These are phyloP conservation scores for Candida stauntonica DNA, from an alignment of 805 yeast species.

Conservation along the genomic window DNA sequence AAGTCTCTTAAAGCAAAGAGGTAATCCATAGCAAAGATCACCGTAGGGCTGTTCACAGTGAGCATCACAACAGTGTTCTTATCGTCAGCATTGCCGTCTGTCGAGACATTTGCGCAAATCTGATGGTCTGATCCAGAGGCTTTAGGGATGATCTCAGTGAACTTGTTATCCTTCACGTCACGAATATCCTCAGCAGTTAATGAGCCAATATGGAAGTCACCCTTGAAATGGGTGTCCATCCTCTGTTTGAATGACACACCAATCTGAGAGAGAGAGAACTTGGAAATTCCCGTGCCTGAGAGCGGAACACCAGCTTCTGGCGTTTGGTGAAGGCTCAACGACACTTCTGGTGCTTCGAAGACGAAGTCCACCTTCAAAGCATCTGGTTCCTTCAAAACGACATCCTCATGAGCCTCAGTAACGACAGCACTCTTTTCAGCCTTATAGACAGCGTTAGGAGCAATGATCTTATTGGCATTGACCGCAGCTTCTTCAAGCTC, in stretches of 20 bases:
- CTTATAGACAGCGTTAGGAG: slow-evolving; percentile 29
- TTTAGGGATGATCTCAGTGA: slow-evolving; percentile 77
- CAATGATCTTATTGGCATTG: slow-evolving; percentile 51
- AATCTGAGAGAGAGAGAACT: slow-evolving; percentile 55
- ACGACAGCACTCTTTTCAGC: slow-evolving; percentile 11
- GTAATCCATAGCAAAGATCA: slow-evolving; percentile 82
- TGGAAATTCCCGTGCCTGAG: slow-evolving; percentile 44
- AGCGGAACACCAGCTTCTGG: slow-evolving; percentile 38
- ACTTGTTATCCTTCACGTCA: slow-evolving; percentile 55
- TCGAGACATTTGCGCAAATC: slow-evolving; percentile 51
- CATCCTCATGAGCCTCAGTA: slow-evolving; percentile 22
- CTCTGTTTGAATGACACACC: slow-evolving; percentile 47
- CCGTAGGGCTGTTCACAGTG: slow-evolving; percentile 74
- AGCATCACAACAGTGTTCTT: slow-evolving; percentile 47
- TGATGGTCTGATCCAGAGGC: slow-evolving; percentile 61
- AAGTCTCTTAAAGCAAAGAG: slow-evolving; percentile 69
- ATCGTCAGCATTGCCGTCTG: slow-evolving; percentile 37
- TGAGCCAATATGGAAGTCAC: slow-evolving; percentile 63
- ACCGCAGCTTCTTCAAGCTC: slow-evolving; percentile 63
- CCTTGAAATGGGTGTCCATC: slow-evolving; percentile 49
- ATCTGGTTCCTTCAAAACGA: slow-evolving; percentile 16
- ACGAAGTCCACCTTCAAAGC: slow-evolving; percentile 39
- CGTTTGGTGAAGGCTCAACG: slow-evolving; percentile 55
- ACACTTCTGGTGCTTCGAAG: slow-evolving; percentile 58
- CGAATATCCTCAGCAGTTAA: slow-evolving; percentile 78